These are phyloP conservation scores for Metroxylon sagu DNA, from an alignment of 176 grass and related monocot species.

Conservation along the genomic window DNA sequence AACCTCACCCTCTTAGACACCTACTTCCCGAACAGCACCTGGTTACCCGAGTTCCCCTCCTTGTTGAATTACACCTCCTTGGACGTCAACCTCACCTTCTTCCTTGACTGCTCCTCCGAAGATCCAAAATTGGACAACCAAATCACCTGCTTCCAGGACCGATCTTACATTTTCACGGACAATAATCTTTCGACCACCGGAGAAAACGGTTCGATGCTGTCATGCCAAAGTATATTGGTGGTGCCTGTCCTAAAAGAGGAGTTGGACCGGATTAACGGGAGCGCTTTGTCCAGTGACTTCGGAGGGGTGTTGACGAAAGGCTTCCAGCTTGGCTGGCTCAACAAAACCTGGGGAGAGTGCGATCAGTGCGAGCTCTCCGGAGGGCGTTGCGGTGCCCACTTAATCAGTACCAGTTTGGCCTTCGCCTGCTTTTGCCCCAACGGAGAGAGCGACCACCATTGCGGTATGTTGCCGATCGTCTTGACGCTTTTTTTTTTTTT, in stretches of 20 bases:
- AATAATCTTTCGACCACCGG: no score
- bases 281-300: neutral
- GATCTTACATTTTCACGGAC: neutral
- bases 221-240: no score
- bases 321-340: neutral
- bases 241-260: no score
- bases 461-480: neutral
- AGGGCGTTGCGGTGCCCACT: neutral
- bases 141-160: neutral
- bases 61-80: neutral
- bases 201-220: no score
- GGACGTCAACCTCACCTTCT: constrained; percentile 10
- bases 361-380: neutral
- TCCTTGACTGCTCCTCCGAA: neutral
- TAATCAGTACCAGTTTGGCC: neutral
- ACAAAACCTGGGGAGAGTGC: neutral
- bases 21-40: no score
- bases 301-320: neutral
- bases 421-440: neutral
- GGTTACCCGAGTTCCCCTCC: no score
- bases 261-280: neutral
- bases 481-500: no score
- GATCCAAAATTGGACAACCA: no score
- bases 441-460: neutral
- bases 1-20: neutral